Percentiles rank a stretch among this genome's conserved stretches.
Conservation (phyloP, 805 yeast genomes). For the Wickerhamiella azymoides region DNA sequence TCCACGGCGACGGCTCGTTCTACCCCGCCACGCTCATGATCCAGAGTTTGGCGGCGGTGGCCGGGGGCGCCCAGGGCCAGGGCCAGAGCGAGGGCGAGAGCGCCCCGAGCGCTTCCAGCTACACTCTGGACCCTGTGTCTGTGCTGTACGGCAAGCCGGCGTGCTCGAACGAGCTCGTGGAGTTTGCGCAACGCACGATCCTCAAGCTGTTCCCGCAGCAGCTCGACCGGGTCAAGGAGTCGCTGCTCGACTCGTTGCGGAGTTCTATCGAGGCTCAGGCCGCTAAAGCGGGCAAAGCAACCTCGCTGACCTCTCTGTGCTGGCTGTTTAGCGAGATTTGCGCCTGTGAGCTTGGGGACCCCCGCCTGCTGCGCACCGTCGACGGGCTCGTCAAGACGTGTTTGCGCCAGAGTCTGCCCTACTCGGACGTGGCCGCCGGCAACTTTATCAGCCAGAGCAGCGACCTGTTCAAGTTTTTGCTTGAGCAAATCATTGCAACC, state of each 20-base stretch:
- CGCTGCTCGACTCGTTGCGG: constrained; percentile 70
- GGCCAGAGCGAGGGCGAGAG: too few relatives aligned
- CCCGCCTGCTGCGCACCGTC: constrained; percentile 1
- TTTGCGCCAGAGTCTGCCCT: not conserved
- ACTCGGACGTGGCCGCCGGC: not conserved
- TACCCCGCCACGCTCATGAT: constrained; percentile 29
- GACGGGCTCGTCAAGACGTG: constrained; percentile 1
- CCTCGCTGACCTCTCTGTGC: not conserved
- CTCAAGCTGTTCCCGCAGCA: constrained; percentile 55
- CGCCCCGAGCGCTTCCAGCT: too few relatives aligned
- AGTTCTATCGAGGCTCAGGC: constrained; percentile 27
- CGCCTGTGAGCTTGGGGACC: not conserved
- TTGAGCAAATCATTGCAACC: constrained; percentile 4
- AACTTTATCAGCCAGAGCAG: not conserved
- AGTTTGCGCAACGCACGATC: constrained; percentile 64
- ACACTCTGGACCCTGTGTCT: not conserved
- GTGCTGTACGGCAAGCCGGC: not conserved
- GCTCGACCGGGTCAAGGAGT: constrained; percentile 67
- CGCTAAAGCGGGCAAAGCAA: not conserved
- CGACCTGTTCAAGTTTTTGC: constrained; percentile 4
- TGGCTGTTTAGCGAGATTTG: constrained; percentile 1
- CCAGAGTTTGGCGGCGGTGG: not conserved
- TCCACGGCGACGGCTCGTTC: constrained; percentile 10
- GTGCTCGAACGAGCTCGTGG: constrained; percentile 35
- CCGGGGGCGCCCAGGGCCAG: too few relatives aligned